Base-by-base conservation (phyloP, 768 basidiomycete species). In the Mrakia hoshinonis region DNA sequence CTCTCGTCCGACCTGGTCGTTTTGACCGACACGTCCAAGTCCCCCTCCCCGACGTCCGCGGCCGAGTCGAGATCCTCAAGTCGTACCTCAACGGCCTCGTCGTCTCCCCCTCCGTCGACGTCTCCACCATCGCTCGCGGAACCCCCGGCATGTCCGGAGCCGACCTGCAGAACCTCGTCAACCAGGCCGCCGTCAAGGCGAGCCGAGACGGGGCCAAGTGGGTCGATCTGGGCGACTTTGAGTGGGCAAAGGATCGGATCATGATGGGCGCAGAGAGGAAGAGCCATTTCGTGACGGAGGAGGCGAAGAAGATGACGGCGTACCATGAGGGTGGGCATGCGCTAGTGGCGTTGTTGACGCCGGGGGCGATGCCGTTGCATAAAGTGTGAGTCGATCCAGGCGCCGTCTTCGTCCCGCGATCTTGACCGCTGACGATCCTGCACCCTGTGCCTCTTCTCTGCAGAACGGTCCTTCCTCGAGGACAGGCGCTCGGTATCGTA, bases 121-220 rank as follows among this genome's bases (percentile, higher is more conserved):
- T 89, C 1, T 90, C 86, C 79, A 83, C 92, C 74, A 83, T 99
- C 75, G 96, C 96, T 48, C 86, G 95, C 74, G 95, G 92, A 3
- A 96, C 93, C 15, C 86, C 94, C 11, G 95, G 95, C 2, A 96
- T 99, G 82, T 93, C 92, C 63, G 96, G 96, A 48, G 96, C 95
- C 24, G 95, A 98, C 81, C 64, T 72, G 22, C 60, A 98, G 79
- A 98, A 98, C 78, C 86, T 98, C 85, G 89, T 97, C 76, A 99
- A 99, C 87, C 81, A 82, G 71, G 96, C 96, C 15, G 96, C 96
- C 4, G 91, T 98, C 68, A 90, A 96, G 79, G 96, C 96, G 13
- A 88, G 92, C 20, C 87, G 90, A 76, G 91, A 97, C 75, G 86
- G 85, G 12, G 88, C 86, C 49, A 84, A 82, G 61, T 83, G 85